phyloP scores from a whole-genome alignment of 1,284 basidiomycete genomes.

The Clitocybe nebularis region DNA sequence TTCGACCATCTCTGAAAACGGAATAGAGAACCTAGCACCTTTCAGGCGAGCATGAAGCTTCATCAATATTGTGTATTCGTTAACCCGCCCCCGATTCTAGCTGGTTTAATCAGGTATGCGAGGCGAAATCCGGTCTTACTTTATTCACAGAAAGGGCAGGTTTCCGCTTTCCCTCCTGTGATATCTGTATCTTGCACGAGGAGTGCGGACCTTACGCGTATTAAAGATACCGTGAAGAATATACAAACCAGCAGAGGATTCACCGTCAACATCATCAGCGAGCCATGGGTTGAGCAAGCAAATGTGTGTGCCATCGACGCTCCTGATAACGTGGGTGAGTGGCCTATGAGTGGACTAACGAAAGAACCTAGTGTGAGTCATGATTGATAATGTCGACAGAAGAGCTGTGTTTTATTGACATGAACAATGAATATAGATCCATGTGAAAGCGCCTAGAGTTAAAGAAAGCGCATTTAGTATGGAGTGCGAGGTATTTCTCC shows the following conservation, averaged over 20 bases:
- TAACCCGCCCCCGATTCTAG: conserved; percentile 8
- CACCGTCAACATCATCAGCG: conserved; percentile 70
- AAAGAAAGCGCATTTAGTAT: conserved; percentile 70
- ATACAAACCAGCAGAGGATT: conserved; percentile 57
- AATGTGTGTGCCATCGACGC: conserved; percentile 59
- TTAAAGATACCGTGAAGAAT: conserved; percentile 59
- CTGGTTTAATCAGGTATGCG: conserved; percentile 22
- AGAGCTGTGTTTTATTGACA: too few relatives aligned
- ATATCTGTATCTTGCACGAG: conserved; percentile 50
- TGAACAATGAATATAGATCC: conserved; percentile 35
- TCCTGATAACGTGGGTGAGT: conserved; percentile 59
- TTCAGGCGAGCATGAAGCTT: conserved; percentile 37
- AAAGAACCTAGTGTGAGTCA: conserved; percentile 45
- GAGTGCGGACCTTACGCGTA: conserved; percentile 17
- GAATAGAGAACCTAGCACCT: conserved; percentile 57
- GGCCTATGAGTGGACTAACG: conserved; percentile 63
- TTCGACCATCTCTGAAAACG: conserved; percentile 50
- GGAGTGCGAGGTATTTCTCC: conserved; percentile 52
- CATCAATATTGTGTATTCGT: background rate
- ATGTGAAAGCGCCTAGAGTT: conserved; percentile 60
- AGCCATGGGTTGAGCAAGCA: conserved; percentile 62
- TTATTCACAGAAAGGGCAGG: conserved; percentile 21
- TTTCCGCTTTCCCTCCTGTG: conserved; percentile 50
- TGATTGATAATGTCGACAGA: too few relatives aligned
- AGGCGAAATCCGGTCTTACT: conserved; percentile 33